Conservation (phyloP, 208 protist species). For the Novymonas esmeraldas region DNA sequence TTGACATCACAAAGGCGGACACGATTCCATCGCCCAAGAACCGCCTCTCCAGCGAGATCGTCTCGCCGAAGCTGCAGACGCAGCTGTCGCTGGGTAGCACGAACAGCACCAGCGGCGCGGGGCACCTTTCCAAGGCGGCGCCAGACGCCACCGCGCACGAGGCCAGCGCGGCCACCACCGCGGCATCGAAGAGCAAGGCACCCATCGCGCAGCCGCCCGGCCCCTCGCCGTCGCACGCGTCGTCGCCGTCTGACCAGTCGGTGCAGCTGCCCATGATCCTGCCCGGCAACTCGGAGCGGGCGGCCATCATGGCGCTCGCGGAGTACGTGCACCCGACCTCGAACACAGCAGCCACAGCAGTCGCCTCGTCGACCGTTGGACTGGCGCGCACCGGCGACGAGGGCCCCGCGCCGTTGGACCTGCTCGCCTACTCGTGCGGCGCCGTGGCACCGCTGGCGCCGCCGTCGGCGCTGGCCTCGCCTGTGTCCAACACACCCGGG, state of each 20-base stretch:
- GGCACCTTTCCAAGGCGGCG: neutral
- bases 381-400: neutral
- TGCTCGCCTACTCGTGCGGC: neutral
- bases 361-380: conserved; percentile 2
- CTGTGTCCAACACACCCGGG: neutral
- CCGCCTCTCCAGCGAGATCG: neutral
- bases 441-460: neutral
- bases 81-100: neutral
- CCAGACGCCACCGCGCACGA: neutral
- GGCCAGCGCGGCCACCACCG: neutral
- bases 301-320: neutral
- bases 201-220: neutral
- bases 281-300: conserved; percentile 1
- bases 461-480: no score
- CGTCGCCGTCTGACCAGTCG: neutral
- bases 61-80: neutral
- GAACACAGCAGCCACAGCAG: no score
- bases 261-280: conserved; percentile 31
- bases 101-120: neutral
- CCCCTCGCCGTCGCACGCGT: neutral
- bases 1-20: neutral
- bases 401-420: neutral
- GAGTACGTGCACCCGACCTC: neutral
- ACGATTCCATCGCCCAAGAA: neutral
- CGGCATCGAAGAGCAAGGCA: neutral